A percentile compares a stretch with the other conserved stretches of the same genome.
Conservation (phyloP, 306 rosid species). For the Ochetophila trinervis region DNA sequence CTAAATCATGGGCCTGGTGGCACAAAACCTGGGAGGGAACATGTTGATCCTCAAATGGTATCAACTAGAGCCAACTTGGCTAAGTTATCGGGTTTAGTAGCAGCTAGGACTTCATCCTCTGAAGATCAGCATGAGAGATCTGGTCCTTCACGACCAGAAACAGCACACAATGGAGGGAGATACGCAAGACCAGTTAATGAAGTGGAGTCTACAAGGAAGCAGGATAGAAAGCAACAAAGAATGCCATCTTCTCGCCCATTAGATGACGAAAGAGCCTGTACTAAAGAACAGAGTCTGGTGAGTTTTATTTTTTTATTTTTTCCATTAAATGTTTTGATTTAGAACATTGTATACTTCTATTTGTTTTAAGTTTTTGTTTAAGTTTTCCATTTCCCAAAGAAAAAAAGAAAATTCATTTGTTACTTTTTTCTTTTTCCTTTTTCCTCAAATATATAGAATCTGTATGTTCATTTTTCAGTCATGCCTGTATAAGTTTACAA, state of each 20-base stretch:
- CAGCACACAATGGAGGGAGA: conserved; percentile 29
- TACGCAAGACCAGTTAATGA: conserved; percentile 39
- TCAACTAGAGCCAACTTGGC: conserved; percentile 45
- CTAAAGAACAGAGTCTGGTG: conserved; percentile 51
- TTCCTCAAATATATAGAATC: background rate
- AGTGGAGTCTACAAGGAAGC: conserved; percentile 43
- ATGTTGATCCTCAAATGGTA: conserved; percentile 27
- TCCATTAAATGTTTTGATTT: background rate
- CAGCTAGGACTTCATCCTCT: conserved; percentile 40
- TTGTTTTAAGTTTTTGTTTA: background rate
- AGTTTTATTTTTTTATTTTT: conserved; percentile 23
- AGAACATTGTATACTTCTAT: background rate
- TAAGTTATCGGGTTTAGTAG: conserved; percentile 56
- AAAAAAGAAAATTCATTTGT: background rate
- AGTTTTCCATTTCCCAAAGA: background rate
- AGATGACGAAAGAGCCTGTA: conserved; percentile 36
- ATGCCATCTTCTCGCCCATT: conserved; percentile 32
- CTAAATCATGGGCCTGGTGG: conserved; percentile 45
- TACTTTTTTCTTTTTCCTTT: background rate
- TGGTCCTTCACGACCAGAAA: conserved; percentile 30
- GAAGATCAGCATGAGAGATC: conserved; percentile 47
- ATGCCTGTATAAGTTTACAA: background rate
- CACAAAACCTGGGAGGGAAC: conserved; percentile 46
- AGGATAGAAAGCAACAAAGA: conserved; percentile 41
- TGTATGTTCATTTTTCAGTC: too few species aligned